Evolutionary conservation across 371 early-diverging fungal species (phyloP), one percentile per base, ranked within the genome.

Genomic region (Fennellomyces sp.): DNA sequence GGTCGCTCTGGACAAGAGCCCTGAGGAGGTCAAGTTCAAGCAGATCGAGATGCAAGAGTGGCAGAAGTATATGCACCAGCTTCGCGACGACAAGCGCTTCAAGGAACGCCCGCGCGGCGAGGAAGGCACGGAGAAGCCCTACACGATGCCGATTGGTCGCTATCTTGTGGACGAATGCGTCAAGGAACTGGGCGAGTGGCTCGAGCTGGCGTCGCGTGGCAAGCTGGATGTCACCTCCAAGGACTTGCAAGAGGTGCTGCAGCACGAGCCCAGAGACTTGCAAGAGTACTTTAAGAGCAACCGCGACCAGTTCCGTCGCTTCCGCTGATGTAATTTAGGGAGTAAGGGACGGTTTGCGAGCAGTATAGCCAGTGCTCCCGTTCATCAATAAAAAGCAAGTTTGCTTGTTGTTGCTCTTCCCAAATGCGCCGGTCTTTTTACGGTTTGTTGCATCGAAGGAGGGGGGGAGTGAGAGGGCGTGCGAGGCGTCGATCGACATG

Each of bases 231-330:
- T 59, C 38, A 31, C 49, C 17, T 47, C 65, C 28, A 36, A 58
- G 19, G 79, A 78, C 27, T 64, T 78, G 29, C 39, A 69, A 39
- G 52, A 71, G n/a, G 21, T 66, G 19, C 61, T 78, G 48, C 56
- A 65, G 1, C 63, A 59, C 29, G 53, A 75, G 13, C 75, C 79
- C 39, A 62, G 56, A 2, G 56, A 39, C 15, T 26, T 78, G 51
- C 63, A 63, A 33, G 38, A 70, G 3, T 78, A 70, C 55, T 71
- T 75, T 28, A 53, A 75, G 52, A 62, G 47, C 50, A 78, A 78
- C 57, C 75, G 75, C 19, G 68, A 75, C 2, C 61, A 75, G 19
- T 75, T 78, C 68, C 70, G 58, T 27, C 63, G 60, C 6, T 68
- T 74, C 26, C 61, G 54, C 23, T 66, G 52, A 52, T 25, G 39